A percentile compares a stretch with the other conserved stretches of the same genome.
These are phyloP conservation scores for Tetracladium marchalianum DNA, from an alignment of 495 filamentous ascomycete genomes.

Conservation along the genomic window DNA sequence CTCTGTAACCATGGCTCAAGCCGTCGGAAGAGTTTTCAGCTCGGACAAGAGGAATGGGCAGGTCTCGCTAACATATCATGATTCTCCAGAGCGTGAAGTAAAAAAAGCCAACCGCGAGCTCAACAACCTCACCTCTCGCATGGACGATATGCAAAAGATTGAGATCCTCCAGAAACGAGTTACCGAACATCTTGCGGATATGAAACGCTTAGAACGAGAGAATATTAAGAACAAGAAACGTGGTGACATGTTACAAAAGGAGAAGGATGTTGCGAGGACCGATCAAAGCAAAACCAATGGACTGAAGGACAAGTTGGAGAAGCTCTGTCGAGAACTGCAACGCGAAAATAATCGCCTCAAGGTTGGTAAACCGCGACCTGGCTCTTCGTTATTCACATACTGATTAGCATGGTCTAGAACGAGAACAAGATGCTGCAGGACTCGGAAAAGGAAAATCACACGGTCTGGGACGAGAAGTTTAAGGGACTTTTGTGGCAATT, in stretches of 20 bases:
- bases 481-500: slow-evolving; percentile 66
- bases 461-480: slow-evolving; percentile 75
- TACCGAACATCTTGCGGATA: slow-evolving; percentile 79
- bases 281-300: slow-evolving; percentile 80
- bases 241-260: slow-evolving; percentile 89
- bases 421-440: slow-evolving; percentile 83
- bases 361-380: slow-evolving; percentile 36
- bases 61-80: slow-evolving; percentile 2
- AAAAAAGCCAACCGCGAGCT: slow-evolving; percentile 90
- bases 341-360: slow-evolving; percentile 97
- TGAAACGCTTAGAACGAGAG: slow-evolving; percentile 91
- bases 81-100: slow-evolving; percentile 49
- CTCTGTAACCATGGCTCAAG: neutral
- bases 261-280: slow-evolving; percentile 78
- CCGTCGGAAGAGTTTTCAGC: neutral
- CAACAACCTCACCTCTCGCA: slow-evolving; percentile 66
- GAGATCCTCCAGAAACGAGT: slow-evolving; percentile 86
- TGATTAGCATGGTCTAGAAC: slow-evolving; percentile 46
- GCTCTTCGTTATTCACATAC: neutral
- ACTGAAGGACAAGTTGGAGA: slow-evolving; percentile 91
- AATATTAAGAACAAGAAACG: slow-evolving; percentile 93
- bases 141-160: slow-evolving; percentile 63
- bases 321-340: slow-evolving; percentile 82
- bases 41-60: neutral
- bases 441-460: slow-evolving; percentile 68